Base-by-base conservation (phyloP, 2,329 filamentous ascomycete genomes). In the Aureobasidium sp. region DNA sequence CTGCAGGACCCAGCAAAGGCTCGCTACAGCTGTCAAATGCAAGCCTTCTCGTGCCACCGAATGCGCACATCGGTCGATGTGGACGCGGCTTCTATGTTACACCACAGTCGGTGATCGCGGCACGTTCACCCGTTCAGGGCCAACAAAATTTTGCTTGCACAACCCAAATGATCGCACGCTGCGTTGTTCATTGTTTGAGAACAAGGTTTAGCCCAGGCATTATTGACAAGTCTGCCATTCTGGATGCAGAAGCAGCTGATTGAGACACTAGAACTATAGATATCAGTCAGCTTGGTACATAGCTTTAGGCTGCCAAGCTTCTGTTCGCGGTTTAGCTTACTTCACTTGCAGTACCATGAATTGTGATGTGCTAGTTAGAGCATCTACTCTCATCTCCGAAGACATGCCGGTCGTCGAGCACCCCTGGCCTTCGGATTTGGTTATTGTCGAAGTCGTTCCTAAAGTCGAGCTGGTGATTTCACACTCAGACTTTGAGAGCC, bases 1-100 rank as follows among this genome's bases (percentile, higher is more conserved):
- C 55, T 58, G 55, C 55, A 58, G 55, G 31, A 37, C 42, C 55
- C 42, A 20, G 20, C 27, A 51, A 52, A 44, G 55, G 55, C 55
- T 47, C 36, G 31, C 49, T 47, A 39, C 59, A 61, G 47, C 48
- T 61, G 59, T 61, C 59, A 61, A 52, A 61, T 61, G 48, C 59
- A 61, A 61, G 59, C 48, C 47, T 48, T 27, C 20, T n/a, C 15
- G 55, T 58, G 31, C 20, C 15, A 47, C 55, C 22, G 17, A 58
- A 34, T 39, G 31, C 42, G 55, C 42, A n/a, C 31, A 58, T 47
- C 55, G 22, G 55, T 48, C 55, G 55, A 58, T 58, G 9, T 44
- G 29, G 29, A 57, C 17, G 25, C 20, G 29, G 29, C 41, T 52
- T 25, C 14, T 7, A 15, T 12, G 48, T 61, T 55, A 27, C 59